Conservation (phyloP, 257 asterid species). For the Capsicum rhomboideum region DNA sequence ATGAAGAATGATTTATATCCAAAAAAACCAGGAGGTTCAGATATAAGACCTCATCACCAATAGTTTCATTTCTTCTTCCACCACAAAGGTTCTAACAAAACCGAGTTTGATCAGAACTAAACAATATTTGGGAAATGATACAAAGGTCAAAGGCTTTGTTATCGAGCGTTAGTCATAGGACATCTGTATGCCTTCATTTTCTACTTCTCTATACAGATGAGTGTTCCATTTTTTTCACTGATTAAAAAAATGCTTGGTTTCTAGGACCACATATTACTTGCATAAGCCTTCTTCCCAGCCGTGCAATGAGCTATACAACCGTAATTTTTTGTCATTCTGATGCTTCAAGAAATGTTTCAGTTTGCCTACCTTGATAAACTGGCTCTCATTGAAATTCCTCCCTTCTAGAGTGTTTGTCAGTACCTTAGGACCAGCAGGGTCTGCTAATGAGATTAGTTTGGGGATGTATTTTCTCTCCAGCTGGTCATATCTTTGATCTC, state of each 20-base stretch:
- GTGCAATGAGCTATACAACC: not conserved
- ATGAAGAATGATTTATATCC: not conserved
- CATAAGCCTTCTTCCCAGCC: not conserved
- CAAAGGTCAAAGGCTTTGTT: conserved; percentile 40
- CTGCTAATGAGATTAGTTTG: not conserved
- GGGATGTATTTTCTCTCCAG: not conserved
- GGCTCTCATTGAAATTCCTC: not conserved
- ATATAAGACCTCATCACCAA: not conserved
- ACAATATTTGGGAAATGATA: conserved; percentile 17
- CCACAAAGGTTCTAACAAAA: conserved; percentile 38
- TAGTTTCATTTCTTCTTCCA: conserved; percentile 27
- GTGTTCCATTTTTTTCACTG: not conserved
- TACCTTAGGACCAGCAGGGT: not conserved
- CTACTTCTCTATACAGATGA: not conserved
- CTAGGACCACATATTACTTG: not conserved
- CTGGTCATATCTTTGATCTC: not conserved
- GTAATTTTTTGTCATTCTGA: not conserved
- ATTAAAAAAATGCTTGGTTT: not conserved
- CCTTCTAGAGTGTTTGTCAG: not conserved
- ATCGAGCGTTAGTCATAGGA: conserved; percentile 4
- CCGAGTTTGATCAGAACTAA: conserved; percentile 36
- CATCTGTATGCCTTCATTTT: not conserved
- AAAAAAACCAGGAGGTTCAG: not conserved
- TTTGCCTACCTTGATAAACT: not conserved
- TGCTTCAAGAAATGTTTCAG: not conserved